Conservation (phyloP, 306 rosid species). For the Carpinus viminea region DNA sequence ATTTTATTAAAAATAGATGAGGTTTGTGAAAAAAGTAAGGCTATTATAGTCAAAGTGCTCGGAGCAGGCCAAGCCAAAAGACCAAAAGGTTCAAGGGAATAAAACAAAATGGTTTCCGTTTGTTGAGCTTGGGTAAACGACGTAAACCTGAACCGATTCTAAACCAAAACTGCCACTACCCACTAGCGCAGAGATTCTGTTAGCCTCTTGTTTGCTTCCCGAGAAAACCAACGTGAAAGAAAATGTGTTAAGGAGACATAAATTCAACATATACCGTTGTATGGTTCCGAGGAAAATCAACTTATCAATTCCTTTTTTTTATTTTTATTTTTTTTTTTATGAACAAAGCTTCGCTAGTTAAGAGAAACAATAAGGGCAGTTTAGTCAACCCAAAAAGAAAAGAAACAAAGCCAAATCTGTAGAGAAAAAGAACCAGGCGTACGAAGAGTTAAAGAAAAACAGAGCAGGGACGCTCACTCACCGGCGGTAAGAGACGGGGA, state of each 20-base stretch:
- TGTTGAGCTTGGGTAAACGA: slow-evolving; percentile 22
- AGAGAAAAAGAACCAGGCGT: not conserved
- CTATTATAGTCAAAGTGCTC: slow-evolving; percentile 26
- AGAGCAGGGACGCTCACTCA: slow-evolving; percentile 26
- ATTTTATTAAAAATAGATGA: no score
- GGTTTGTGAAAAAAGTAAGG: slow-evolving; percentile 8
- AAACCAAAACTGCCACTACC: not conserved
- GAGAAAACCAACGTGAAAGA: slow-evolving; percentile 20
- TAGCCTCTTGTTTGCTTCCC: slow-evolving; percentile 37
- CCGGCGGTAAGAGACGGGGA: slow-evolving; percentile 93
- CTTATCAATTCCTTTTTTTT: not conserved
- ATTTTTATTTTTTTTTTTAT: not conserved
- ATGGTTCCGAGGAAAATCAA: slow-evolving; percentile 10
- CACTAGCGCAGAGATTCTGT: not conserved
- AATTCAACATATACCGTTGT: slow-evolving; percentile 8
- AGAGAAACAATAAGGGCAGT: not conserved
- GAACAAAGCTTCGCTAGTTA: not conserved
- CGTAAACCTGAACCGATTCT: slow-evolving; percentile 21
- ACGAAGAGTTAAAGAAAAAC: not conserved
- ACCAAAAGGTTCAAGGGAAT: not conserved
- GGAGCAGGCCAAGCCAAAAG: not conserved
- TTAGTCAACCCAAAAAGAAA: not conserved
- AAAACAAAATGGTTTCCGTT: slow-evolving; percentile 10
- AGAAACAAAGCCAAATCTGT: not conserved
- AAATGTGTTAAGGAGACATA: not conserved